Percentiles rank a stretch among this genome's conserved stretches.
phyloP scores from a whole-genome alignment of 2,329 filamentous ascomycete species.

The Xylaria hypoxylon region DNA sequence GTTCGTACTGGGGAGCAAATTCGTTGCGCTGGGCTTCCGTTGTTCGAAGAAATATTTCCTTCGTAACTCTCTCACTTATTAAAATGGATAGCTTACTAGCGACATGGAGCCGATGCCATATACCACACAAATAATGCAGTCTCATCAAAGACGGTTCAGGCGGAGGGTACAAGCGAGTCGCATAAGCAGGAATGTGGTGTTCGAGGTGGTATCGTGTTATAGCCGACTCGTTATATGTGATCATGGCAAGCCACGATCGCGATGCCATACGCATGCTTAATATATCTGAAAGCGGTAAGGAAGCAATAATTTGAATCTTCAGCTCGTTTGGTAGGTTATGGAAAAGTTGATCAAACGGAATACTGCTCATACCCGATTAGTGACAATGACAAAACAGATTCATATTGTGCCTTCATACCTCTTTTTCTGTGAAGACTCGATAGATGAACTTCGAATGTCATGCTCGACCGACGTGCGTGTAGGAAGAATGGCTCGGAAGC shows the following conservation, averaged over 20 bases:
- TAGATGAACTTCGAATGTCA: slow-evolving; percentile 45
- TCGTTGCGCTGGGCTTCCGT: slow-evolving; percentile 66
- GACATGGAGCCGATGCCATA: slow-evolving; percentile 75
- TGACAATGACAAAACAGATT: not conserved
- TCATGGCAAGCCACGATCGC: slow-evolving; percentile 68
- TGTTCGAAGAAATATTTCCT: slow-evolving; percentile 71
- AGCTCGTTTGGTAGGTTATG: slow-evolving; percentile 69
- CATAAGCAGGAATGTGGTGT: slow-evolving; percentile 70
- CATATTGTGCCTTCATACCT: slow-evolving; percentile 40
- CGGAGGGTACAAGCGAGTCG: slow-evolving; percentile 68
- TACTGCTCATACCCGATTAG: slow-evolving; percentile 44
- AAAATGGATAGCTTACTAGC: slow-evolving; percentile 70
- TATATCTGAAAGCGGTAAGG: slow-evolving; percentile 69
- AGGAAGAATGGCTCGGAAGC: slow-evolving; percentile 49
- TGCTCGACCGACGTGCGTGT: slow-evolving; percentile 50
- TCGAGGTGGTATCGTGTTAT: slow-evolving; percentile 72
- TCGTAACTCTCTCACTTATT: slow-evolving; percentile 73
- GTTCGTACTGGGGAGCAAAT: slow-evolving; percentile 70
- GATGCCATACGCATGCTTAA: slow-evolving; percentile 70
- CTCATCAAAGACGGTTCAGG: slow-evolving; percentile 61
- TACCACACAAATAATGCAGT: slow-evolving; percentile 71
- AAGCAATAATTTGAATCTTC: slow-evolving; percentile 71
- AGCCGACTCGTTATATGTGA: slow-evolving; percentile 69
- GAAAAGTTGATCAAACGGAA: slow-evolving; percentile 69
- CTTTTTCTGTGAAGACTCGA: slow-evolving; percentile 45